phyloP scores from a whole-genome alignment of 192 early-diverging fungal species.

The Coemansia sp. region DNA sequence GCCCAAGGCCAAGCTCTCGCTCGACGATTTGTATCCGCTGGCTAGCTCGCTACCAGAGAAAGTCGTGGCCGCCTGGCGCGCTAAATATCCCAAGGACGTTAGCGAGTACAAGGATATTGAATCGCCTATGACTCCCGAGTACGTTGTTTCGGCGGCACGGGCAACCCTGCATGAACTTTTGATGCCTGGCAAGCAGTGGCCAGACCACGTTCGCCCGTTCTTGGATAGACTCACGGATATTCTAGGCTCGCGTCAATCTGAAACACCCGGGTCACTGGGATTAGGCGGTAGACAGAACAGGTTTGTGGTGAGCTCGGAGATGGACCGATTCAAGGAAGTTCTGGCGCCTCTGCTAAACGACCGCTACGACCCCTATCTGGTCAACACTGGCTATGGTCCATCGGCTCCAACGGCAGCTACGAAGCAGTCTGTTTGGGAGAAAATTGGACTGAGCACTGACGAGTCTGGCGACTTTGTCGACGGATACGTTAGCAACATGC shows the following conservation, averaged over 20 bases:
- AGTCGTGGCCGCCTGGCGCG: constrained; percentile 21
- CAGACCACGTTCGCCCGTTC: constrained; percentile 26
- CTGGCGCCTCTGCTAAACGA: not conserved
- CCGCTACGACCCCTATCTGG: constrained; percentile 29
- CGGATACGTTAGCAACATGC: constrained; percentile 73
- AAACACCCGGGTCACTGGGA: not conserved
- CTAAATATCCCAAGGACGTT: constrained; percentile 26
- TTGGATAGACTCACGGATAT: constrained; percentile 12
- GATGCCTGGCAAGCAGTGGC: constrained; percentile 19
- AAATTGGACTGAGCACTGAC: constrained; percentile 29
- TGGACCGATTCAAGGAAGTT: constrained; percentile 8
- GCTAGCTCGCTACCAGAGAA: constrained; percentile 27
- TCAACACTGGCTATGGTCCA: constrained; percentile 36
- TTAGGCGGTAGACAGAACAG: not conserved
- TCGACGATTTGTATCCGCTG: constrained; percentile 43
- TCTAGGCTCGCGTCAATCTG: constrained; percentile 17
- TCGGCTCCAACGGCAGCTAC: not conserved
- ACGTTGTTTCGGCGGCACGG: constrained; percentile 23
- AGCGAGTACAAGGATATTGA: constrained; percentile 28
- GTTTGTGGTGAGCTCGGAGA: not conserved
- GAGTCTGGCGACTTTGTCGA: constrained; percentile 51
- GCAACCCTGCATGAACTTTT: constrained; percentile 15
- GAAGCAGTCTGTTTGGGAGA: constrained; percentile 44
- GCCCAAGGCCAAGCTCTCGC: constrained; percentile 32
- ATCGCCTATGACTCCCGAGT: constrained; percentile 36